Conservation (phyloP, 371 early-diverging fungal species). For the Mucor lusitanicus region DNA sequence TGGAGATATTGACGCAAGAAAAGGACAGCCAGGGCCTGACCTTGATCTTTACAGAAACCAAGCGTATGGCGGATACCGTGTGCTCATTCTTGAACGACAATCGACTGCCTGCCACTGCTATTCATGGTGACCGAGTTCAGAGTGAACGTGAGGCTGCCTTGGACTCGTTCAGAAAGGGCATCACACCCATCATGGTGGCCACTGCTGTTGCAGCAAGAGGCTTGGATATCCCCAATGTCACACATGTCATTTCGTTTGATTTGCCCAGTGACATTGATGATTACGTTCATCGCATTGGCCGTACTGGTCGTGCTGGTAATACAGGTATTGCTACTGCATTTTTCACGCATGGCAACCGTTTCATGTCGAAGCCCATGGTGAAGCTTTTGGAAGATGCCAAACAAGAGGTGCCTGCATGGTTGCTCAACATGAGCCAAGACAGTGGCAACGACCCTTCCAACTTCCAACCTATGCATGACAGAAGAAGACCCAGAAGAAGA, state of each 20-base stretch:
- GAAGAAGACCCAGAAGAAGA: conserved; percentile 1
- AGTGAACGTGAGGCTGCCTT: conserved; percentile 95
- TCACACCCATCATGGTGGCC: conserved; percentile 95
- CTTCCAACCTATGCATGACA: neutral
- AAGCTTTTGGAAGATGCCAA: conserved; percentile 75
- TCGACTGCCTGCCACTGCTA: conserved; percentile 85
- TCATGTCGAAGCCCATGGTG: conserved; percentile 71
- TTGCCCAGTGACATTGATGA: conserved; percentile 91
- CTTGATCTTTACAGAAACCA: conserved; percentile 98
- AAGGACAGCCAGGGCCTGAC: conserved; percentile 70
- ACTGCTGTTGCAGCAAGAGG: conserved; percentile 99
- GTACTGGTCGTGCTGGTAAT: conserved; percentile 98
- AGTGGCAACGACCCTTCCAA: conserved; percentile 3
- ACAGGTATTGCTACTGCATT: conserved; percentile 96
- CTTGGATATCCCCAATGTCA: conserved; percentile 89
- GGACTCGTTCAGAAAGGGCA: conserved; percentile 85
- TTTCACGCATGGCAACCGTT: conserved; percentile 90
- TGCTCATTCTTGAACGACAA: conserved; percentile 70
- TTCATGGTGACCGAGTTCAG: conserved; percentile 98
- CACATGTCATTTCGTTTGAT: conserved; percentile 92
- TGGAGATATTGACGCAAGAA: conserved; percentile 72
- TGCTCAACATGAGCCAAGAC: conserved; percentile 40
- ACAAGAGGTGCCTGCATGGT: conserved; percentile 64
- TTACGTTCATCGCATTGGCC: conserved; percentile 88
- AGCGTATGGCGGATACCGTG: conserved; percentile 96